Conservation (phyloP, 306 rosid genomes). For the Erythrophleum fordii region DNA sequence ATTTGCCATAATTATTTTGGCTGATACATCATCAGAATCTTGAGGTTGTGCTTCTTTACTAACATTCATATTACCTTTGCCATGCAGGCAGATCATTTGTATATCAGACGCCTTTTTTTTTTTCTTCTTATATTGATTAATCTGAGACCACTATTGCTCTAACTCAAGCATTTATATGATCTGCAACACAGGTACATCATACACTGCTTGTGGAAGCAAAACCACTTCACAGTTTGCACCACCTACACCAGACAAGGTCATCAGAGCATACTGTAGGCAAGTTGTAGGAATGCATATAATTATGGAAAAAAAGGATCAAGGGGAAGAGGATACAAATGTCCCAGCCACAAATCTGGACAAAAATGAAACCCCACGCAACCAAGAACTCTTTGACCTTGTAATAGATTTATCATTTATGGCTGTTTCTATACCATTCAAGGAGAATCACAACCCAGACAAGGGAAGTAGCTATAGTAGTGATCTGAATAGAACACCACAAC, state of each 20-base stretch:
- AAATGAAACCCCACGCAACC: constrained; percentile 35
- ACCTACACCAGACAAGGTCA: constrained; percentile 50
- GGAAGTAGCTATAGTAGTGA: constrained; percentile 41
- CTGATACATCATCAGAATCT: constrained; percentile 11
- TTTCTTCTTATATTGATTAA: constrained; percentile 12
- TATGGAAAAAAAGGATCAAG: constrained; percentile 38
- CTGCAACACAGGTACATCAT: constrained; percentile 41
- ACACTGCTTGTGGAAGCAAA: constrained; percentile 34
- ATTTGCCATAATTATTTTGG: constrained; percentile 1
- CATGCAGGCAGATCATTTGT: constrained; percentile 13
- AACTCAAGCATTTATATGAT: constrained; percentile 33
- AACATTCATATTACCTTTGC: constrained; percentile 17
- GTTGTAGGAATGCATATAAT: constrained; percentile 32
- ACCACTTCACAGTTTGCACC: constrained; percentile 45
- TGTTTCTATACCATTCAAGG: constrained; percentile 45
- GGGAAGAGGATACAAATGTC: constrained; percentile 37
- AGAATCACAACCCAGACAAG: constrained; percentile 44
- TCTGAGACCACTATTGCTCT: constrained; percentile 6
- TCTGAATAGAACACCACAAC: constrained; percentile 54
- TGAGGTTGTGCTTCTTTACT: not conserved
- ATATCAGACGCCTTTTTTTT: not conserved
- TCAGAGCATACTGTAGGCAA: constrained; percentile 33
- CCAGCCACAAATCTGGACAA: constrained; percentile 34
- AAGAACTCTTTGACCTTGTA: constrained; percentile 41
- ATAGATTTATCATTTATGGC: constrained; percentile 41